Evolutionary conservation across 2,329 filamentous ascomycete genomes (phyloP).

Genomic region (Calonectria hongkongensis): DNA sequence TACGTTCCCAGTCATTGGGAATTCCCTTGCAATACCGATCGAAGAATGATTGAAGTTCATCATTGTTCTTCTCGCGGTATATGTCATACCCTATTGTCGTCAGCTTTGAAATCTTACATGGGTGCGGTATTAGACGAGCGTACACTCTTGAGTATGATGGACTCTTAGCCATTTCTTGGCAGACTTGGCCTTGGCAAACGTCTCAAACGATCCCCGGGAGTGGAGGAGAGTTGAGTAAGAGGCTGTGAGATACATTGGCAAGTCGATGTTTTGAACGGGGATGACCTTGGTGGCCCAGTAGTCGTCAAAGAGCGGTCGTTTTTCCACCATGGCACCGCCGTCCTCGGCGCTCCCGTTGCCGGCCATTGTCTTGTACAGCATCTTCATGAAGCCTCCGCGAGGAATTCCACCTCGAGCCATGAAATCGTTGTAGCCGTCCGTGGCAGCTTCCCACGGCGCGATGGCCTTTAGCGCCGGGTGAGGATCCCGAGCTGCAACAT

Average conservation of each 20-base stretch:
- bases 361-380: background rate
- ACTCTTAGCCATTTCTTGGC: constrained; percentile 14
- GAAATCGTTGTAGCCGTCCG: background rate
- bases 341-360: constrained; percentile 5
- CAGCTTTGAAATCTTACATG: background rate
- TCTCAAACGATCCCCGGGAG: constrained; percentile 4
- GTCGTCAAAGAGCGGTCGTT: constrained; percentile 15
- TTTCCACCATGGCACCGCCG: background rate
- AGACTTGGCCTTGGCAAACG: constrained; percentile 12
- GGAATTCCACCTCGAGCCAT: constrained; percentile 10
- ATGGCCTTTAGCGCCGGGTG: constrained; percentile 26
- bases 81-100: constrained; percentile 16
- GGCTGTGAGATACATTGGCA: constrained; percentile 24
- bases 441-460: constrained; percentile 16
- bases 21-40: background rate
- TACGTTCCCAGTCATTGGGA: constrained; percentile 13
- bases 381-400: background rate
- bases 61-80: constrained; percentile 4
- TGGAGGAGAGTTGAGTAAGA: background rate
- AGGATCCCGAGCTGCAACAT: background rate
- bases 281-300: constrained; percentile 22
- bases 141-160: constrained; percentile 20
- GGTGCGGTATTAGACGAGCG: too few species aligned
- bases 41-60: constrained; percentile 15
- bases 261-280: background rate